Evolutionary conservation across 768 basidiomycete species (phyloP), one percentile per base, ranked within the genome.

Genomic region (Cubamyces lactineus): DNA sequence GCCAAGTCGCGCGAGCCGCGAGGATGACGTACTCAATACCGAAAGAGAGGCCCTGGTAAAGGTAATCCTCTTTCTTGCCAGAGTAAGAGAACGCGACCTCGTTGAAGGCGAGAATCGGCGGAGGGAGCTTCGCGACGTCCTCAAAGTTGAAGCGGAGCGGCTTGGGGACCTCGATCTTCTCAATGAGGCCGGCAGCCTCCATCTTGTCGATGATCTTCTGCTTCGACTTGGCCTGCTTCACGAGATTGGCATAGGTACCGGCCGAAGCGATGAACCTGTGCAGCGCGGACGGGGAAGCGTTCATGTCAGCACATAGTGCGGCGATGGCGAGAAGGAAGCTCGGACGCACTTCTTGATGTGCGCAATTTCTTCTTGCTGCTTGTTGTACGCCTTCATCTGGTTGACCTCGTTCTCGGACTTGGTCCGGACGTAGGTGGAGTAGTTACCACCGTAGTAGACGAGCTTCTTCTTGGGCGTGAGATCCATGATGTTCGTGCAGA

Each of bases 201-300:
- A 99, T 99, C 86, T 99, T 99, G 83, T 99, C 96, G 77, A 99
- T 96, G 66, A 99, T 98, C 85, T 99, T 99, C 77, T 99, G 96
- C 76, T 99, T 99, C 53, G 96, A 98, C 79, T 99, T 98, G 68
- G 96, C 96, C 77, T 99, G 96, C 71, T 89, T 93, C 70, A 99
- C 96, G 67, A 99, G 86, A 76, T 99, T 99, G 68, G 96, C 97
- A 73, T 98, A 99, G 39, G 96, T 99, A 85, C 96, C 96, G 39
- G 96, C 96, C n/a, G 94, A 96, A 7, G 97, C 94, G 68, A 98
- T 98, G 84, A 98, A 98, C 72, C 94, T 89, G 50, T 24, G 23
- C 26, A 53, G 9, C 34, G 34, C 34, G 12, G 43, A 23, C 7
- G 2, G 17, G 40, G 26, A 49, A 23, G 24, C 34, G 59, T 56